These are phyloP conservation scores for Paraglomus brasilianum DNA, from an alignment of 192 early-diverging fungal species.

Conservation along the genomic window DNA sequence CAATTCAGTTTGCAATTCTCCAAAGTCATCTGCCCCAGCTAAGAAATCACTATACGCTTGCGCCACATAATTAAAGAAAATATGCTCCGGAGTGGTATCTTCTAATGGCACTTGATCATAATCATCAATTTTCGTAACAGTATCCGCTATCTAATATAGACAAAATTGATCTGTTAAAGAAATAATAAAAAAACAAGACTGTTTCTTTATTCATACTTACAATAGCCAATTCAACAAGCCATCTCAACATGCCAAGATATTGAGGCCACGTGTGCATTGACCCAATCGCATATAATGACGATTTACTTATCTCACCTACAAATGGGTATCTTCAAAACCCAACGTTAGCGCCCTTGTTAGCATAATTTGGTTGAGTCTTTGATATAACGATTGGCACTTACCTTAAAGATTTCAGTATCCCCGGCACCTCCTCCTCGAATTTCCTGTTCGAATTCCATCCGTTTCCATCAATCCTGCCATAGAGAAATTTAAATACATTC, in stretches of 20 bases:
- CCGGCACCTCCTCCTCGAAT: conserved; percentile 64
- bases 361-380: too few relatives aligned
- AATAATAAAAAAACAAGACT: conserved; percentile 40
- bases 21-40: conserved; percentile 63
- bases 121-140: not conserved
- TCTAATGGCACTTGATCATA: not conserved
- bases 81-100: conserved; percentile 44
- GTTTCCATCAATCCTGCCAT: too few relatives aligned
- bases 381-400: conserved; percentile 15
- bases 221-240: conserved; percentile 69
- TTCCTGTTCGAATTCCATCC: conserved; percentile 64
- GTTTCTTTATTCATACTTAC: conserved; percentile 46
- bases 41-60: conserved; percentile 66
- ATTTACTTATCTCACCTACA: conserved; percentile 63
- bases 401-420: conserved; percentile 58
- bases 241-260: conserved; percentile 65
- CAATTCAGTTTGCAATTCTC: conserved; percentile 55
- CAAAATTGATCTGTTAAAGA: conserved; percentile 40
- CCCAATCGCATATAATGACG: conserved; percentile 64
- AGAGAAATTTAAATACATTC: conserved; percentile 72
- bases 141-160: conserved; percentile 44
- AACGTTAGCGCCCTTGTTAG: too few relatives aligned
- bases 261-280: conserved; percentile 56
- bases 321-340: conserved; percentile 10
- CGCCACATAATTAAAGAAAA: conserved; percentile 71